Evolutionary conservation across 1,284 basidiomycete species (phyloP).

Genomic region (Chalciporus sp.): DNA sequence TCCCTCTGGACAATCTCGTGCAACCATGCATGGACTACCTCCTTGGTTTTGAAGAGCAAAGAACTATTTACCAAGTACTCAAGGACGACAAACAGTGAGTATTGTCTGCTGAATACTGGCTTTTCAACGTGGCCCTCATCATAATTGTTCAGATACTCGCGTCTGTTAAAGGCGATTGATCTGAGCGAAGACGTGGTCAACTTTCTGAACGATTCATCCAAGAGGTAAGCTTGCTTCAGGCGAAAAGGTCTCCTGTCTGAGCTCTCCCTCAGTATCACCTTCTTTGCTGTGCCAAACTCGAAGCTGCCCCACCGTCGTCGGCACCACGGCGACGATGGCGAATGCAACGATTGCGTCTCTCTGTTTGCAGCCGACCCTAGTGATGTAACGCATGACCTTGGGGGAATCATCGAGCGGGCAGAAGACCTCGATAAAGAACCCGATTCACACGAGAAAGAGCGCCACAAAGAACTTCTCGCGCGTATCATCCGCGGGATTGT

Average conservation of each 20-base stretch:
- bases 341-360: background rate
- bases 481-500: constrained; percentile 58
- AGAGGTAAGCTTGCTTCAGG: constrained; percentile 31
- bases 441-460: constrained; percentile 46
- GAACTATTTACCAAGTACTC: constrained; percentile 47
- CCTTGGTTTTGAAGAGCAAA: constrained; percentile 18
- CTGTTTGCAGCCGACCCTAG: background rate
- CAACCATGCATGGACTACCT: constrained; percentile 8
- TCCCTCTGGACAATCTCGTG: constrained; percentile 17
- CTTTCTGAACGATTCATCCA: constrained; percentile 45
- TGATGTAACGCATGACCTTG: constrained; percentile 17
- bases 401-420: constrained; percentile 18
- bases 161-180: constrained; percentile 46
- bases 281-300: constrained; percentile 54
- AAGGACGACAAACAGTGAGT: constrained; percentile 39
- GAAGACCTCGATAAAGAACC: constrained; percentile 28
- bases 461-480: constrained; percentile 54
- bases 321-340: constrained; percentile 3
- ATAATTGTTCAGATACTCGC: constrained; percentile 37
- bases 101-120: background rate
- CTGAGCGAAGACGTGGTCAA: constrained; percentile 44
- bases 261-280: constrained; percentile 44
- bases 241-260: background rate
- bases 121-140: constrained; percentile 1
- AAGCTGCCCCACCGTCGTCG: constrained; percentile 39